A percentile compares a stretch with the other conserved stretches of the same genome.
These are phyloP conservation scores for Starmerella floricola DNA, from an alignment of 805 yeast genomes.

Conservation along the genomic window DNA sequence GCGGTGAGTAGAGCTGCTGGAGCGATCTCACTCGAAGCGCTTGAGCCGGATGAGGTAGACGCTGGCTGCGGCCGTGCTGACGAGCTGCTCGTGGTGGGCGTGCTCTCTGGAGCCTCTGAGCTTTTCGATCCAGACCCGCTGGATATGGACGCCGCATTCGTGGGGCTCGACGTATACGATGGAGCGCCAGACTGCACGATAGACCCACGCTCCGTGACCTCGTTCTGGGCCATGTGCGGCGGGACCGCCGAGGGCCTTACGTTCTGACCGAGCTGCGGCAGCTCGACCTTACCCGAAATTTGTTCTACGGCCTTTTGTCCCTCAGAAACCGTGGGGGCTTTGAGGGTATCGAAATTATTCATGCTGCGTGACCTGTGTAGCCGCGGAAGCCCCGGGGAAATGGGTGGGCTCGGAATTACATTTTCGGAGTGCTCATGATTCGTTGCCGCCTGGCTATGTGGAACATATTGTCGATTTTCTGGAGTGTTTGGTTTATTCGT, in stretches of 20 bases:
- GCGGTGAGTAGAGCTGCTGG: background rate
- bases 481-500: too few species aligned
- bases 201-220: background rate
- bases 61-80: too few species aligned
- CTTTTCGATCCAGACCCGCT: too few species aligned
- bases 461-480: too few species aligned
- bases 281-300: constrained; percentile 15
- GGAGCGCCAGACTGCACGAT: background rate
- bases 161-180: background rate
- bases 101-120: too few species aligned
- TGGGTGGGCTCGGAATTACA: constrained; percentile 1
- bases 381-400: constrained; percentile 4
- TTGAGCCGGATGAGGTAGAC: too few species aligned
- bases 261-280: background rate
- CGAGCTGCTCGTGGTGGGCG: too few species aligned
- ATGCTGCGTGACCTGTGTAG: constrained; percentile 17
- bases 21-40: background rate
- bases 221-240: background rate
- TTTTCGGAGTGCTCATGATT: too few species aligned
- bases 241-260: constrained; percentile 1
- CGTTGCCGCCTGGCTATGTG: too few species aligned
- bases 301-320: constrained; percentile 18
- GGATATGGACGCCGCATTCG: too few species aligned
- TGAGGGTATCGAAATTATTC: constrained; percentile 10
- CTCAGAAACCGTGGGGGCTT: constrained; percentile 8